Evolutionary conservation across 2,329 filamentous ascomycete species (phyloP), one percentile per base, ranked within the genome.

Genomic region (Helotiales sp.): DNA sequence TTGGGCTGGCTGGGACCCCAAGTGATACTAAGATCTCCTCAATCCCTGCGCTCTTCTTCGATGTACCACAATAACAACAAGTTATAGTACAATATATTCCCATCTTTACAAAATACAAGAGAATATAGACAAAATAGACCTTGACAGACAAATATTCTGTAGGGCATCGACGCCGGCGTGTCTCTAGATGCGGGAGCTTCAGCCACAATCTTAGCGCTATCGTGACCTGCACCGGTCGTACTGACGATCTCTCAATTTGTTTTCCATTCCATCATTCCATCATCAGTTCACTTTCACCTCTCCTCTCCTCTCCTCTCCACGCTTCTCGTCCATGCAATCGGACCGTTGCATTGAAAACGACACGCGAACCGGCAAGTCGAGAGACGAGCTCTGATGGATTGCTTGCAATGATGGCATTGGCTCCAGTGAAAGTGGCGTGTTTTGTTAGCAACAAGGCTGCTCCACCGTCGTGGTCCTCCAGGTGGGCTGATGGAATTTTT

Each of bases 401-500:
- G 22, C 5, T 24, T 27, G 40, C 36, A n/a, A n/a, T n/a, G n/a
- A n/a, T n/a, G n/a, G 31, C 31, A 34, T 6, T 27, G 42, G 25
- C 46, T 48, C 46, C 46, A 48, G 30, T 27, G 4, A 29, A 47
- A 46, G 58, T 57, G 58, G 54, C 58, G 54, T 60, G 58, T 36
- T 44, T 44, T 44, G 44, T 25, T 19, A n/a, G 27, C 46, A n/a
- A 27, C 46, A 31, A 48, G 31, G 9, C n/a, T 31, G 50, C 30
- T 44, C 19, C 46, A 36, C 30, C 50, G 42, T 48, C 54, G 58
- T 60, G 54, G 57, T 60, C 22, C 15, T 38, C 40, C 13, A 53
- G 49, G 59, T 59, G 56, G 58, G 57, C 54, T 61, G 52, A 58
- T 40, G 51, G 48, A 29, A 24, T 46, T n/a, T 15, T 12, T 15